Conservation (phyloP, 1,139 yeast genomes). For the Suhomyces bokatorum region DNA sequence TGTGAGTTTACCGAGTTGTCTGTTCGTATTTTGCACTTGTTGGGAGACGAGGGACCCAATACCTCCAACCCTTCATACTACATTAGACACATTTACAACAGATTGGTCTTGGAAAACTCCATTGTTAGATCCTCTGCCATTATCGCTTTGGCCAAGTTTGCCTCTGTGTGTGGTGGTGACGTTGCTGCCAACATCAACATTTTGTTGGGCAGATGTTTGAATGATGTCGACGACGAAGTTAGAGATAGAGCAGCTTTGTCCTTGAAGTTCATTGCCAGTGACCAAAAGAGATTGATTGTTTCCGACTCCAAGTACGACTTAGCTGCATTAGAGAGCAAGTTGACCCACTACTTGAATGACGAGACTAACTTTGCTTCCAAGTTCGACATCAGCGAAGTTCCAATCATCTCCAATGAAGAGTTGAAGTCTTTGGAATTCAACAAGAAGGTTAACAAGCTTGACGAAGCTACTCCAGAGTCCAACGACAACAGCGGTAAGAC, state of each 20-base stretch:
- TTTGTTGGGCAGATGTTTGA: constrained; percentile 77
- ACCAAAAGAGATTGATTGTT: constrained; percentile 57
- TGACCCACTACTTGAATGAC: constrained; percentile 68
- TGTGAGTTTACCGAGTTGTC: constrained; percentile 94
- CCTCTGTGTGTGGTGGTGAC: constrained; percentile 69
- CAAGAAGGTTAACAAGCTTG: constrained; percentile 57
- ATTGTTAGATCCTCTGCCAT: constrained; percentile 96
- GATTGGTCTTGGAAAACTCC: constrained; percentile 94
- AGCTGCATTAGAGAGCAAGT: constrained; percentile 72
- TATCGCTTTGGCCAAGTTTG: constrained; percentile 87
- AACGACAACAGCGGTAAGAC: constrained; percentile 17
- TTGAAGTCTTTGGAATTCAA: constrained; percentile 59
- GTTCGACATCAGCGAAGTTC: constrained; percentile 71
- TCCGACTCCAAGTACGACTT: constrained; percentile 73
- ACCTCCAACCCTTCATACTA: constrained; percentile 86
- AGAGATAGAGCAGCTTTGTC: constrained; percentile 96
- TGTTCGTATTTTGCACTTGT: constrained; percentile 83
- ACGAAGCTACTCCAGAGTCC: constrained; percentile 29
- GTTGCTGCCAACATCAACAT: constrained; percentile 72
- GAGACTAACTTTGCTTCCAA: constrained; percentile 59
- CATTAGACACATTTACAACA: constrained; percentile 93
- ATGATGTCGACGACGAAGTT: constrained; percentile 93
- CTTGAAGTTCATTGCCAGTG: constrained; percentile 59
- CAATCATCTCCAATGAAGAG: constrained; percentile 63
- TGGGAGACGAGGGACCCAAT: constrained; percentile 93